These are phyloP conservation scores for Rubia occidens DNA, from an alignment of 305 asterid species.

Conservation along the genomic window DNA sequence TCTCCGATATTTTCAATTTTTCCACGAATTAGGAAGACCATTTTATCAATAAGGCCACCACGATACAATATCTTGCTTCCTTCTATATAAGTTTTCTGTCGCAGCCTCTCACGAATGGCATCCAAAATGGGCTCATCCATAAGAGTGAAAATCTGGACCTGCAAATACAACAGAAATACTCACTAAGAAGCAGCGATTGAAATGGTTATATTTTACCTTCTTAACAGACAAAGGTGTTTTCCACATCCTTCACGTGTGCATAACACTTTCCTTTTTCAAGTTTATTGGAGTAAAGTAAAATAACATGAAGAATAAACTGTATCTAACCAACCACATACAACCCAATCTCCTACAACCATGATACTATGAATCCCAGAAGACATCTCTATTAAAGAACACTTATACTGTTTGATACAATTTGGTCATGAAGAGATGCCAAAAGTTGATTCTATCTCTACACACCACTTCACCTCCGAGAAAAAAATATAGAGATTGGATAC, in stretches of 20 bases:
- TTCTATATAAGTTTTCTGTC: slow-evolving; percentile 61
- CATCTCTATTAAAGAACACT: neutral
- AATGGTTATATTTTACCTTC: neutral
- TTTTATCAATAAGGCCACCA: slow-evolving; percentile 70
- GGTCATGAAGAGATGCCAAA: slow-evolving; percentile 5
- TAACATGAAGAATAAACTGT: neutral
- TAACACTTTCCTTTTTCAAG: neutral
- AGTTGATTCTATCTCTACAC: neutral
- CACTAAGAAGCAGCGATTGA: neutral
- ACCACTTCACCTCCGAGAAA: neutral
- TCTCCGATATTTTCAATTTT: slow-evolving; percentile 63
- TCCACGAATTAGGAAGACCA: slow-evolving; percentile 81
- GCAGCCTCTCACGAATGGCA: slow-evolving; percentile 67
- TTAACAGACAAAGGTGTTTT: neutral
- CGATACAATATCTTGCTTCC: slow-evolving; percentile 52
- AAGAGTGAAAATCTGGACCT: slow-evolving; percentile 63
- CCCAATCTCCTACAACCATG: neutral
- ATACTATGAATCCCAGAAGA: neutral
- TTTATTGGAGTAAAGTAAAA: neutral
- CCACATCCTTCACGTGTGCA: neutral
- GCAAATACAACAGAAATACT: slow-evolving; percentile 14
- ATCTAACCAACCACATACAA: neutral
- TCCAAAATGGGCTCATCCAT: slow-evolving; percentile 72
- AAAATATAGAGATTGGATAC: neutral
- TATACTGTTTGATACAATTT: neutral